Evolutionary conservation across 768 basidiomycete species (phyloP), one percentile per base, ranked within the genome.

Genomic region (Tubosaeta brunneosetosa): DNA sequence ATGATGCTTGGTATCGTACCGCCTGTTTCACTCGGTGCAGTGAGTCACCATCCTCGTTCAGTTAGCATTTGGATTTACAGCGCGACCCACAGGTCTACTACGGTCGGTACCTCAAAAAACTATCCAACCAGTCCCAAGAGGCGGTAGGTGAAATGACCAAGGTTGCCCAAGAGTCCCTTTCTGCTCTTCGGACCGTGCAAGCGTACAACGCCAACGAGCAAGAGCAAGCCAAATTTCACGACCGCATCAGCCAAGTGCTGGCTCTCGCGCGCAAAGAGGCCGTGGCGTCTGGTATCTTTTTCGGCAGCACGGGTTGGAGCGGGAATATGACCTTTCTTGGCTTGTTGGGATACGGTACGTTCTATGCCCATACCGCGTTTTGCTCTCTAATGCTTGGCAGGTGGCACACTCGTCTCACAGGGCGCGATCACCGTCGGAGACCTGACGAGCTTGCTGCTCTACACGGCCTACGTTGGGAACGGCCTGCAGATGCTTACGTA

Each of bases 71-170:
- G 7, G 42, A 12, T 52, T 63, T 51, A 60, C 51, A 50, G 46
- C 9, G 6, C 14, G 25, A 0, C 14, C n/a, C 2, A 16, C 56
- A 95, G 89, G 91, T 97, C 12, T 89, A 93, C 67, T 99, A 99
- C 62, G 94, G 95, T 57, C 84, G 94, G 12, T 99, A 97, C 71
- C 73, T 99, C 49, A 92, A 94, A 66, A 87, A 85, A 55, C 80
- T 99, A 3, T 91, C 91, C 7, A 92, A 91, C 61, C 75, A 85
- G 62, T 94, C 95, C 6, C 95, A 99, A 68, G 93, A 94, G 62
- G 92, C 94, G 1, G 80, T 97, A 48, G 94, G 94, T 50, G 94
- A 95, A 50, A 93, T 95, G 94, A 91, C 93, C 31, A 94, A 81
- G 70, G 77, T 73, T 31, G 94, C 94, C 6, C 86, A 91, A 53